Evolutionary conservation across 768 basidiomycete genomes (phyloP), one percentile per base, ranked within the genome.

Genomic region (Hebeloma cylindrosporum): DNA sequence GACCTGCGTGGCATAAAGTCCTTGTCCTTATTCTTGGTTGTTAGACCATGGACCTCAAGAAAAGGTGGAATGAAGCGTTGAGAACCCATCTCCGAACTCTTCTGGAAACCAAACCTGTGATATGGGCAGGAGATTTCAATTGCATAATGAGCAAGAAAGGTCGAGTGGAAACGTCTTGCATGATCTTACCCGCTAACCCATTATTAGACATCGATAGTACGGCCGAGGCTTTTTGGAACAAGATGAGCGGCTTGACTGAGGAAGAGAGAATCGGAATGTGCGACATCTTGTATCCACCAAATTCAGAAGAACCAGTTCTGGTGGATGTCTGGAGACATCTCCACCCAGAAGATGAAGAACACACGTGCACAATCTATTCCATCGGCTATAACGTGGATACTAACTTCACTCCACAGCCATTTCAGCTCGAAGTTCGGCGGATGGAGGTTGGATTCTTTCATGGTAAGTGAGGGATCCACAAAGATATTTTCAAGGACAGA

Each of bases 41-140:
- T 13, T 56, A 91, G 87, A 87, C 82, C 1, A 64, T 92, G 40
- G 75, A 80, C 25, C 75, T 70, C 26, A 90, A 92, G 61, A 82
- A 83, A 29, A 66, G 72, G 41, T 92, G 90, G 89, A 85, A 88
- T 43, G 53, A 58, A 5, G 82, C 88, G 54, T 89, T 92, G 54
- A 78, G 82, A 37, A 43, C 64, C 3, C 83, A 89, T 57, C 74
- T 92, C 7, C 78, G 79, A 2, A 71, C 77, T 21, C 67, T 91
- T 6, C 85, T 90, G 62, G 71, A 68, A 47, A 78, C 74, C 57
- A 92, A 92, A 56, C 81, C 88, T 2, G 84, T 93, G 4, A 84
- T 93, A 43, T 92, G 90, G 90, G 70, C 73, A 7, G 90, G 89
- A 2, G 90, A 93, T 64, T 57, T 91, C 46, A 92, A 93, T 47